Conservation (phyloP, 2,329 filamentous ascomycete genomes). For the Pseudogymnoascus sp. region DNA sequence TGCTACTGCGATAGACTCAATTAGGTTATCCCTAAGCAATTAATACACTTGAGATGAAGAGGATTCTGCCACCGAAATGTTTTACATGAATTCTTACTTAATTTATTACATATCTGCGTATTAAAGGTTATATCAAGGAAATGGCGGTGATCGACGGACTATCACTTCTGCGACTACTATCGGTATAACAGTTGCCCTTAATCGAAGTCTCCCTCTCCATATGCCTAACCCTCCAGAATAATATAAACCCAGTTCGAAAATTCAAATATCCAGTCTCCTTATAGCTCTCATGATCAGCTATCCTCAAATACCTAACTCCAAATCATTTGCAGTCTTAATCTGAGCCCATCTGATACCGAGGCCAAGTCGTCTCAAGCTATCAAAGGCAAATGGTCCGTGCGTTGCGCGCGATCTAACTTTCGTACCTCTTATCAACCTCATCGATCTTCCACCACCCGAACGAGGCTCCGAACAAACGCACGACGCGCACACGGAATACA, state of each 20-base stretch:
- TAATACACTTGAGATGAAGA: not conserved
- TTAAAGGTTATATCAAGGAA: too few relatives aligned
- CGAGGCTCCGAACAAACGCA: not conserved
- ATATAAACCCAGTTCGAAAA: not conserved
- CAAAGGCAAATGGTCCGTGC: not conserved
- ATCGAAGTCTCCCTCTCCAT: not conserved
- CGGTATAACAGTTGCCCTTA: not conserved
- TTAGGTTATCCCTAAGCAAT: not conserved
- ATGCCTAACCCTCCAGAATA: not conserved
- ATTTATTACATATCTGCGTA: not conserved
- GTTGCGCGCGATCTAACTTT: not conserved
- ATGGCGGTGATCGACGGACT: not conserved
- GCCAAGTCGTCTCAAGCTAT: not conserved
- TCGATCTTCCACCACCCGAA: not conserved
- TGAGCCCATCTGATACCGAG: not conserved
- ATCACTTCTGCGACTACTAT: not conserved
- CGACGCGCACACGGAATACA: not conserved
- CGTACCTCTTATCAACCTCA: slow-evolving; percentile 1
- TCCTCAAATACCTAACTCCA: not conserved
- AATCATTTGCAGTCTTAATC: not conserved
- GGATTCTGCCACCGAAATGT: not conserved
- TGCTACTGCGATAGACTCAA: not conserved
- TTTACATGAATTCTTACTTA: not conserved
- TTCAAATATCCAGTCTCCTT: not conserved
- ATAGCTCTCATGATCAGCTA: not conserved